Evolutionary conservation across 345 rosid species (phyloP).

Genomic region (Aethionema arabicum): DNA sequence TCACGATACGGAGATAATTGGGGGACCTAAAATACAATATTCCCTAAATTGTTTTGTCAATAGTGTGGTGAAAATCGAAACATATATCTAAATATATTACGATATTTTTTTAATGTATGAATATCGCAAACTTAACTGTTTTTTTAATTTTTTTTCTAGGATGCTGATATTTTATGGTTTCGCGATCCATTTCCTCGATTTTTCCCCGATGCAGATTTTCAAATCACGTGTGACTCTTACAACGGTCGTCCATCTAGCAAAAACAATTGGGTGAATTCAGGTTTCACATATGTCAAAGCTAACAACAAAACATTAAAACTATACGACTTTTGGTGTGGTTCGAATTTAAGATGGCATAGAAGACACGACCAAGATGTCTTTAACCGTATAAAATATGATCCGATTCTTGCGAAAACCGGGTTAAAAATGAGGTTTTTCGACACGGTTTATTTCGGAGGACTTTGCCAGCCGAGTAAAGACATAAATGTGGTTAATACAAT

Average conservation of each 20-base stretch:
- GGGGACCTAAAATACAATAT: no score
- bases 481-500: slow-evolving; percentile 63
- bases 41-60: no score
- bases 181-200: slow-evolving; percentile 70
- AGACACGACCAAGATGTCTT: slow-evolving; percentile 82
- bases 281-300: slow-evolving; percentile 65
- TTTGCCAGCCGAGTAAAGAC: slow-evolving; percentile 60
- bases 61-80: no score
- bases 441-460: slow-evolving; percentile 69
- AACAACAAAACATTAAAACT: slow-evolving; percentile 47
- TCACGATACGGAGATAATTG: no score
- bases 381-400: slow-evolving; percentile 52
- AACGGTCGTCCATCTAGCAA: slow-evolving; percentile 42
- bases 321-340: slow-evolving; percentile 60
- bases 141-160: slow-evolving; percentile 39
- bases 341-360: slow-evolving; percentile 46
- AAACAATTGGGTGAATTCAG: slow-evolving; percentile 57
- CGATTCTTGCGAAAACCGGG: slow-evolving; percentile 36
- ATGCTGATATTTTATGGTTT: slow-evolving; percentile 81
- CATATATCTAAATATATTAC: no score
- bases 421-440: slow-evolving; percentile 58
- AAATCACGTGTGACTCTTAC: slow-evolving; percentile 69
- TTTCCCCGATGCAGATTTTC: slow-evolving; percentile 56
- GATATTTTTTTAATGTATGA: no score
- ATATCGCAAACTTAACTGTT: background rate